Conservation (phyloP, 2,329 filamentous ascomycete species). For the Colletotrichum camelliae region DNA sequence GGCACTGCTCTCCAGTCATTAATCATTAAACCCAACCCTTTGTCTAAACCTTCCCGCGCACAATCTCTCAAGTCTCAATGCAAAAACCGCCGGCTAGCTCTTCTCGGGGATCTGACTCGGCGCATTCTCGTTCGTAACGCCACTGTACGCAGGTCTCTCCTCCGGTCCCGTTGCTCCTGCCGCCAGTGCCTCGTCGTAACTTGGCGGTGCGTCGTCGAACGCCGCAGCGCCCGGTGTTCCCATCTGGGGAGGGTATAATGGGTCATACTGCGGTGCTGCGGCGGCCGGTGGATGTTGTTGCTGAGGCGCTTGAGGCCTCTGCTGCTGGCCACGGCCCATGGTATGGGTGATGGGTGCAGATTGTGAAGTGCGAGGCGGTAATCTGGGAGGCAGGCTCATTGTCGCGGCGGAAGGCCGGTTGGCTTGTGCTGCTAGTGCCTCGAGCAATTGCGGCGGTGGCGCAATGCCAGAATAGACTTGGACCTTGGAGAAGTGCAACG, state of each 20-base stretch:
- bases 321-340: slow-evolving; percentile 26
- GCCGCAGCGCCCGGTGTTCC: slow-evolving; percentile 46
- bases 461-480: slow-evolving; percentile 88
- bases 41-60: neutral
- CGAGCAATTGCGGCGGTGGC: slow-evolving; percentile 77
- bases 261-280: slow-evolving; percentile 45
- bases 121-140: slow-evolving; percentile 65
- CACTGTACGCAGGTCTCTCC: slow-evolving; percentile 73
- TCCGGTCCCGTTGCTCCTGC: slow-evolving; percentile 74
- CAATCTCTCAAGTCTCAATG: neutral
- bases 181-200: slow-evolving; percentile 92
- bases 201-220: slow-evolving; percentile 84
- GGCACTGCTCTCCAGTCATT: neutral
- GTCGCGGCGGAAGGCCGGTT: slow-evolving; percentile 41
- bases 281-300: slow-evolving; percentile 29
- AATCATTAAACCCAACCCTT: neutral
- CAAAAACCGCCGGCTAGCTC: slow-evolving; percentile 27
- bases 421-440: slow-evolving; percentile 52
- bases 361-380: slow-evolving; percentile 37
- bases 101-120: slow-evolving; percentile 55
- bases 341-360: slow-evolving; percentile 27
- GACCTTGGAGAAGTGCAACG: slow-evolving; percentile 75
- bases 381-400: slow-evolving; percentile 36
- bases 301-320: slow-evolving; percentile 27
- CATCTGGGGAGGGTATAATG: slow-evolving; percentile 65